Evolutionary conservation across 2,329 filamentous ascomycete species (phyloP), one percentile per base, ranked within the genome.

Genomic region (Phialophora macrospora): DNA sequence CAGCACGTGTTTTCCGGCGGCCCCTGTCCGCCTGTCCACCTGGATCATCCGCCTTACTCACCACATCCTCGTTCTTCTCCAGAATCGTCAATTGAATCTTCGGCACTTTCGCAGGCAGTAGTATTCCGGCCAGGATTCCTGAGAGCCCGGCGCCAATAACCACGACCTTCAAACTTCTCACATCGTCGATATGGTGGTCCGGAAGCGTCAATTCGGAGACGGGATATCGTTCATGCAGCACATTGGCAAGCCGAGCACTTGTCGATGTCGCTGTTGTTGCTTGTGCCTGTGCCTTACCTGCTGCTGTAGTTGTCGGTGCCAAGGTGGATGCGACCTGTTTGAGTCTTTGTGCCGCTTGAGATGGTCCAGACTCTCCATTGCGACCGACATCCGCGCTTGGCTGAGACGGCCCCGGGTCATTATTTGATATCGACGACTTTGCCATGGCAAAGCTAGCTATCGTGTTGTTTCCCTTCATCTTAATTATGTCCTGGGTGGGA

Each of bases 121-220:
- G 72, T 52, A 79, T 76, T 14, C 75, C 77, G 6, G 75, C 70
- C 17, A 80, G 68, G 24, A 80, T 78, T 4, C 78, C 78, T 5
- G 77, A 78, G 7, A 79, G 74, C 0, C 78, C 78, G 5, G 76
- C 76, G 6, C 78, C 78, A 34, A 80, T 78, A 41, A 78, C 69
- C 7, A 78, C 69, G 6, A 80, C 71, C 55, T 74, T 70, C 62
- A 78, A 44, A 0, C 72, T 74, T n/a, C 76, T 72, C 8, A 41
- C 55, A 52, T 77, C 72, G 63, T 79, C 76, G 32, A 78, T 70
- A 6, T 75, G 72, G 17, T 75, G 75, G 3, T 74, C 70, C 59
- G 74, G 72, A n/a, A 80, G 52, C 44, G 55, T 34, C 32, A 64
- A 30, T 30, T 61, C 56, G 11, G 60, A 62, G 14, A 48, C 46